Conservation (phyloP, 495 filamentous ascomycete species). For the Trichoderma reesei region DNA sequence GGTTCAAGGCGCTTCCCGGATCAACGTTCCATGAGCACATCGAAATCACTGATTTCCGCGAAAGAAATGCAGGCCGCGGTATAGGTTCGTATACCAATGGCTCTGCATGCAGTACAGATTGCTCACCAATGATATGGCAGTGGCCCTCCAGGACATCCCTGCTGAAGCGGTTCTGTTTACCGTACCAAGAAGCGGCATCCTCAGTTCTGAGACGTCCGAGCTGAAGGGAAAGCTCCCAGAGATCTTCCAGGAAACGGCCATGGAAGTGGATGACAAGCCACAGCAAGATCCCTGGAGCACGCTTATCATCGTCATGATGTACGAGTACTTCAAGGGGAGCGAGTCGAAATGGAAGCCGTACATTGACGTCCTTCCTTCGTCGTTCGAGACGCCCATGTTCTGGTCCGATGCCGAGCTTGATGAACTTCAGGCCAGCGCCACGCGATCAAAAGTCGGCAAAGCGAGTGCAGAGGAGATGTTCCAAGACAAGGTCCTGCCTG, state of each 20-base stretch:
- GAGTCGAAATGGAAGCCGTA: conserved; percentile 70
- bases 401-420: conserved; percentile 65
- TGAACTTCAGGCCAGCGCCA: conserved; percentile 67
- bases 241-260: conserved; percentile 27
- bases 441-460: conserved; percentile 70
- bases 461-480: conserved; percentile 62
- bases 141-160: conserved; percentile 34
- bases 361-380: conserved; percentile 64
- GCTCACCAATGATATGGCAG: conserved; percentile 15
- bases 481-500: conserved; percentile 48
- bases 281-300: conserved; percentile 32
- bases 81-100: conserved; percentile 25
- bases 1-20: conserved; percentile 35
- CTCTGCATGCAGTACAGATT: not conserved
- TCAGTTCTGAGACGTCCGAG: conserved; percentile 32
- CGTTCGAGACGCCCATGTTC: conserved; percentile 86
- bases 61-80: conserved; percentile 30
- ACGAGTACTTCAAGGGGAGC: conserved; percentile 55
- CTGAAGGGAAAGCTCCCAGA: conserved; percentile 27
- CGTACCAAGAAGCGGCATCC: conserved; percentile 34
- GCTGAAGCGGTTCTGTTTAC: conserved; percentile 38
- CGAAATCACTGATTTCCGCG: conserved; percentile 32
- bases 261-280: conserved; percentile 22
- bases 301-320: conserved; percentile 71
- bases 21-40: conserved; percentile 37